Conservation (phyloP, 352 stramenopile species). For the Stramenopiles sp. region DNA sequence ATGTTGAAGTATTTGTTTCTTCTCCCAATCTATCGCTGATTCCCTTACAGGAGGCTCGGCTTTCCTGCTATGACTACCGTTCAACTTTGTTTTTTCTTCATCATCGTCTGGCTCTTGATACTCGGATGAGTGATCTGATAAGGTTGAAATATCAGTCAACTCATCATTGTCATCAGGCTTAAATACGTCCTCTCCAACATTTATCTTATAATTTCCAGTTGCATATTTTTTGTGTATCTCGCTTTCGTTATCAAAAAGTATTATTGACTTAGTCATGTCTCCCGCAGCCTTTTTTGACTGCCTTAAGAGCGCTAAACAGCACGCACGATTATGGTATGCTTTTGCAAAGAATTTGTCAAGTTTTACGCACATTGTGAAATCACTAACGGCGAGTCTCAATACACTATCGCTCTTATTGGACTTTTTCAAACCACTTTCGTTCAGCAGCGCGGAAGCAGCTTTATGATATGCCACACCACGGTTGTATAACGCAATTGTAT, state of each 20-base stretch:
- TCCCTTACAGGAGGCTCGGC: background rate
- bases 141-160: background rate
- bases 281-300: background rate
- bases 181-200: background rate
- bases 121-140: background rate
- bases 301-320: background rate
- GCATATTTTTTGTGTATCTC: background rate
- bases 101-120: background rate
- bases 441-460: background rate
- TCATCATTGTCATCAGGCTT: background rate
- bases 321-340: background rate
- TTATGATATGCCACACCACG: background rate
- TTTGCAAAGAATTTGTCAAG: background rate
- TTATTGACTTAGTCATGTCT: background rate
- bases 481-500: background rate
- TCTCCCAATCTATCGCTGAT: background rate
- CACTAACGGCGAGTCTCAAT: background rate
- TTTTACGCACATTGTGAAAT: background rate
- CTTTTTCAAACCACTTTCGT: background rate
- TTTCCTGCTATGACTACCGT: background rate
- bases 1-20: background rate
- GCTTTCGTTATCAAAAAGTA: background rate
- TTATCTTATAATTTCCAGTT: background rate
- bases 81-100: background rate
- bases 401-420: background rate